phyloP scores from a whole-genome alignment of 257 asterid genomes.

The Capsicum rhomboideum region DNA sequence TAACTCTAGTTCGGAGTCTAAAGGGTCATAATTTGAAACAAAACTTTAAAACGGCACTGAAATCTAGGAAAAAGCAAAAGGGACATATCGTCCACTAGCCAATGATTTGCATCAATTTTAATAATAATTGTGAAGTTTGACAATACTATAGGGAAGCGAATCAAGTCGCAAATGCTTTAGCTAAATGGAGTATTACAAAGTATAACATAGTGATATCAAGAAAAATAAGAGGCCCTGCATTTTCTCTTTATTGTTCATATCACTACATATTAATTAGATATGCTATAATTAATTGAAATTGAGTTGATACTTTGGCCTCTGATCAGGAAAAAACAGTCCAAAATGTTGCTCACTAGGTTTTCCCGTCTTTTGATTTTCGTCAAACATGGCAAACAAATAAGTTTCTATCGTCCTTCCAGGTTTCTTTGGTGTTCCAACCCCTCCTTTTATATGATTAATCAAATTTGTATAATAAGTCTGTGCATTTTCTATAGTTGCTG shows the following conservation, averaged over 20 bases:
- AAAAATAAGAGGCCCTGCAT: too few relatives aligned
- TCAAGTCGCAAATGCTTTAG: too few relatives aligned
- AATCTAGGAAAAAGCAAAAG: too few relatives aligned
- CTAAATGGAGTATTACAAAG: too few relatives aligned
- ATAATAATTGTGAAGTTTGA: too few relatives aligned
- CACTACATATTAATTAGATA: background rate
- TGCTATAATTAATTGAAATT: background rate
- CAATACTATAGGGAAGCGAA: too few relatives aligned
- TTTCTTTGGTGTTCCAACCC: conserved; percentile 28
- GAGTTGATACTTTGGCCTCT: conserved; percentile 21
- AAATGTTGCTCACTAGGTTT: conserved; percentile 25
- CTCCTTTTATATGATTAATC: conserved; percentile 8
- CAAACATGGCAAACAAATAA: conserved; percentile 50
- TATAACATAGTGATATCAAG: too few relatives aligned
- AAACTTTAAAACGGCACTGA: too few relatives aligned
- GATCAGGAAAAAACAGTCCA: conserved; percentile 29
- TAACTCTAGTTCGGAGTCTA: too few relatives aligned
- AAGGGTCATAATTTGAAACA: too few relatives aligned
- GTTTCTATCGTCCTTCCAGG: conserved; percentile 28
- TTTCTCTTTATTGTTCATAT: background rate
- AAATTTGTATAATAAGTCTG: conserved; percentile 6
- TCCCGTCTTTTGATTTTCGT: conserved; percentile 34
- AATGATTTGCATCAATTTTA: too few relatives aligned
- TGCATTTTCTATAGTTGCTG: conserved; percentile 1
- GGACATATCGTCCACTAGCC: too few relatives aligned